Evolutionary conservation across 768 basidiomycete genomes (phyloP).

Genomic region (Kwoniella botswanensis): DNA sequence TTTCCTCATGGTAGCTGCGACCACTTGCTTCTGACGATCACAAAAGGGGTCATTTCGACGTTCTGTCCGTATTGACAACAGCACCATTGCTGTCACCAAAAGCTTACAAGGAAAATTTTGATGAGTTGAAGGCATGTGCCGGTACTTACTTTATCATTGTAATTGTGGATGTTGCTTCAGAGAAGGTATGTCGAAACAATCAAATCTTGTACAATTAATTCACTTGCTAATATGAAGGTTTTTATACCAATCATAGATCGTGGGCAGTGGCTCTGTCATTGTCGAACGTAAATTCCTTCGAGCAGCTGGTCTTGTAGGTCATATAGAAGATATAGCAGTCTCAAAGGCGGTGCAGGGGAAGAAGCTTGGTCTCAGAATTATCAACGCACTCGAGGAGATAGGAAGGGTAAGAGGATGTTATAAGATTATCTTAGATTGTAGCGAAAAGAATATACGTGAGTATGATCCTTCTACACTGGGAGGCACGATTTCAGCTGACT

Average conservation of each 20-base stretch:
- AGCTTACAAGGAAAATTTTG: conserved; percentile 65
- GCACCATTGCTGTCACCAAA: conserved; percentile 70
- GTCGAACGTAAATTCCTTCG: conserved; percentile 94
- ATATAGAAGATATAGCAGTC: conserved; percentile 98
- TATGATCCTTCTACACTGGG: conserved; percentile 48
- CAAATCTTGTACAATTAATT: not conserved
- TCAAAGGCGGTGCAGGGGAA: conserved; percentile 85
- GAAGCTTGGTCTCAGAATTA: conserved; percentile 84
- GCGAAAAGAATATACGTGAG: conserved; percentile 86
- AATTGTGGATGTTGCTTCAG: conserved; percentile 73
- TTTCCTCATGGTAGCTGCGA: conserved; percentile 69
- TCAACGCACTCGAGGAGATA: conserved; percentile 81
- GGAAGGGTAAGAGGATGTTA: conserved; percentile 79
- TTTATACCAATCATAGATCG: conserved; percentile 61
- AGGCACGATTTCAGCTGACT: too few species aligned
- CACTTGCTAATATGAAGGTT: not conserved
- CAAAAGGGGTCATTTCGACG: conserved; percentile 76
- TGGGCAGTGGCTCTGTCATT: conserved; percentile 81
- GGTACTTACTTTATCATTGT: conserved; percentile 83
- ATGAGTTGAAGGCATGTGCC: conserved; percentile 43
- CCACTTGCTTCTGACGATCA: conserved; percentile 87
- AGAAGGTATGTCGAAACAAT: conserved; percentile 56
- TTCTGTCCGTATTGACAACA: conserved; percentile 74
- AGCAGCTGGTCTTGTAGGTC: conserved; percentile 82
- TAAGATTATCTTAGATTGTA: conserved; percentile 98